Evolutionary conservation across 2,329 filamentous ascomycete genomes (phyloP).

Genomic region (Pseudonectria foliicola): DNA sequence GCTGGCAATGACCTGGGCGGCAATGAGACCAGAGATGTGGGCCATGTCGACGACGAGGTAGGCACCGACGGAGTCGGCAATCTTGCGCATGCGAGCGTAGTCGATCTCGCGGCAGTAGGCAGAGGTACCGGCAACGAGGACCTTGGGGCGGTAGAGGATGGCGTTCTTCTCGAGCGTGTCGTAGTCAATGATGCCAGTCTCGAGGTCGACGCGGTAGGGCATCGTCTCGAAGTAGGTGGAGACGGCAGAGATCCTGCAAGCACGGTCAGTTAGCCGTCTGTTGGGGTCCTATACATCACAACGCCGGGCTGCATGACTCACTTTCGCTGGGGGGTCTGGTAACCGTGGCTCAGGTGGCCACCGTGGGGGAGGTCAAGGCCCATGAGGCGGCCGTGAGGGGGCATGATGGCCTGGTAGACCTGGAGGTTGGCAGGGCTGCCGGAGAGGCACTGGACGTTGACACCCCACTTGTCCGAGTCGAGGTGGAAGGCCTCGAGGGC

Average conservation of each 20-base stretch:
- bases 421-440: slow-evolving; percentile 95
- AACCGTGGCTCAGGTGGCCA: slow-evolving; percentile 92
- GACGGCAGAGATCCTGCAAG: slow-evolving; percentile 77
- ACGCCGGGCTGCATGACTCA: slow-evolving; percentile 32
- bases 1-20: slow-evolving; percentile 85
- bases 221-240: slow-evolving; percentile 99
- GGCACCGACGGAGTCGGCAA: slow-evolving; percentile 85
- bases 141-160: slow-evolving; percentile 87
- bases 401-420: slow-evolving; percentile 96
- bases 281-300: not conserved
- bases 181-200: slow-evolving; percentile 96
- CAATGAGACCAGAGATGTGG: slow-evolving; percentile 94
- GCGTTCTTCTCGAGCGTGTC: slow-evolving; percentile 86
- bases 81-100: slow-evolving; percentile 92
- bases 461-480: slow-evolving; percentile 86
- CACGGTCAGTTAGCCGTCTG: not conserved
- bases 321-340: slow-evolving; percentile 93
- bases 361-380: slow-evolving; percentile 91
- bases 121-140: slow-evolving; percentile 92
- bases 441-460: slow-evolving; percentile 93
- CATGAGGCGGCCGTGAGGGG: slow-evolving; percentile 93
- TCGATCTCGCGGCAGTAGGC: slow-evolving; percentile 98
- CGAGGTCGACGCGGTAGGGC: slow-evolving; percentile 83
- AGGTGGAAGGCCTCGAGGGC: slow-evolving; percentile 87
- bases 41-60: slow-evolving; percentile 98